These are phyloP conservation scores for Parathielavia hyrcaniae DNA, from an alignment of 495 filamentous ascomycete species.

Conservation along the genomic window DNA sequence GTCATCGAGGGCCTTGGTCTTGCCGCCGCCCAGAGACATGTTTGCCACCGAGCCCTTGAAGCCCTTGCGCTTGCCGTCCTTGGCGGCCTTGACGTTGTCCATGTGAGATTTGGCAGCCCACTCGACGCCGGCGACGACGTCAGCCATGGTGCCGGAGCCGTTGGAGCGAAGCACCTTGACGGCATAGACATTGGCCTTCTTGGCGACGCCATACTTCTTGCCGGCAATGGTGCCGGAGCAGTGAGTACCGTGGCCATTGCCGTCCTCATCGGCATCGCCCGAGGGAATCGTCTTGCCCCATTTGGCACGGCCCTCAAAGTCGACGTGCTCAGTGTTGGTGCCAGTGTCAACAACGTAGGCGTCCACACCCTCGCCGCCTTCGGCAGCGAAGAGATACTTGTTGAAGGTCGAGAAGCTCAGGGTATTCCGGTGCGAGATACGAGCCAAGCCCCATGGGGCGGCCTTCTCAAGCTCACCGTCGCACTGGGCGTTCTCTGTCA, in stretches of 20 bases:
- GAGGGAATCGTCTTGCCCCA: constrained; percentile 96
- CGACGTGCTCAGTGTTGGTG: constrained; percentile 86
- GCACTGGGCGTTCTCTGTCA: constrained; percentile 33
- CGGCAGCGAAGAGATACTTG: constrained; percentile 89
- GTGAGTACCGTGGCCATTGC: constrained; percentile 98
- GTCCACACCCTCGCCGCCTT: constrained; percentile 96
- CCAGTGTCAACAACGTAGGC: constrained; percentile 99
- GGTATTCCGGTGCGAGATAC: constrained; percentile 88
- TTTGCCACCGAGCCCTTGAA: constrained; percentile 99
- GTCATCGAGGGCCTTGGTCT: constrained; percentile 79
- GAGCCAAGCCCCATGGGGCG: constrained; percentile 94
- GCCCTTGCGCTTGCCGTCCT: constrained; percentile 78
- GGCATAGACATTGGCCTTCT: constrained; percentile 94
- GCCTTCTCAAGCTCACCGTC: constrained; percentile 66
- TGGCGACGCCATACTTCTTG: constrained; percentile 98
- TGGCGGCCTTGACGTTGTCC: constrained; percentile 65
- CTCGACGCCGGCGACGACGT: constrained; percentile 97
- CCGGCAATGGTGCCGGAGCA: constrained; percentile 97
- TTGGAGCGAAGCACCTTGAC: constrained; percentile 98
- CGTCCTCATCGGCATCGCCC: constrained; percentile 80
- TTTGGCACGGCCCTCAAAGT: constrained; percentile 89
- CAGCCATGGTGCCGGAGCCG: constrained; percentile 96
- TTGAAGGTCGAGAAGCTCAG: constrained; percentile 90
- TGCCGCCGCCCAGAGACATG: constrained; percentile 97
- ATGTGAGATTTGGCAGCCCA: constrained; percentile 78